Evolutionary conservation across 2,329 filamentous ascomycete species (phyloP).

Genomic region (Colletotrichum zoysiae): DNA sequence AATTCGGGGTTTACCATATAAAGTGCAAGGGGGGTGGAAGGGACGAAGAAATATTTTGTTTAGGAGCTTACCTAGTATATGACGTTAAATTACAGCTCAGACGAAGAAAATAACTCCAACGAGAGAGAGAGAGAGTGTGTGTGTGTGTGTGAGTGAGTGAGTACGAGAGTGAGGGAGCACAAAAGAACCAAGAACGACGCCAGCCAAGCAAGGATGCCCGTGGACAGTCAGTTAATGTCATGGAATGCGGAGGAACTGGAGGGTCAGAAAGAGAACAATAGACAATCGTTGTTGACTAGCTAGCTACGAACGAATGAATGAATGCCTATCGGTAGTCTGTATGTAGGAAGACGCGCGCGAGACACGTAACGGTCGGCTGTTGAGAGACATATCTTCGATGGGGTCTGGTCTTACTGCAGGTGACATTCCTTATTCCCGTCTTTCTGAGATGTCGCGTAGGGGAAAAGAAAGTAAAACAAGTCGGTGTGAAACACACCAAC

Average conservation of each 20-base stretch:
- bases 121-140: not conserved
- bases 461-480: constrained; percentile 32
- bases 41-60: not conserved
- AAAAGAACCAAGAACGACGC: not conserved
- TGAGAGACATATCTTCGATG: constrained; percentile 36
- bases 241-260: not conserved
- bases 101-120: too few species aligned
- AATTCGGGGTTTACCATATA: not conserved
- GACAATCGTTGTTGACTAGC: not conserved
- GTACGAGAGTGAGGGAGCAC: not conserved
- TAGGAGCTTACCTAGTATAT: constrained; percentile 1
- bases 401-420: constrained; percentile 35
- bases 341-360: constrained; percentile 14
- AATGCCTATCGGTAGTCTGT: too few species aligned
- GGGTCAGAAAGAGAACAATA: not conserved
- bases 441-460: constrained; percentile 6
- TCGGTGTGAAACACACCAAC: constrained; percentile 30
- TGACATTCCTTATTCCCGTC: constrained; percentile 31
- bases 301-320: too few species aligned
- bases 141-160: not conserved
- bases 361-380: constrained; percentile 35
- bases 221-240: not conserved
- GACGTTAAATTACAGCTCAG: not conserved
- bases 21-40: not conserved
- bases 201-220: not conserved